Conservation (phyloP, 805 yeast genomes). For the Yamadazyma sp. region DNA sequence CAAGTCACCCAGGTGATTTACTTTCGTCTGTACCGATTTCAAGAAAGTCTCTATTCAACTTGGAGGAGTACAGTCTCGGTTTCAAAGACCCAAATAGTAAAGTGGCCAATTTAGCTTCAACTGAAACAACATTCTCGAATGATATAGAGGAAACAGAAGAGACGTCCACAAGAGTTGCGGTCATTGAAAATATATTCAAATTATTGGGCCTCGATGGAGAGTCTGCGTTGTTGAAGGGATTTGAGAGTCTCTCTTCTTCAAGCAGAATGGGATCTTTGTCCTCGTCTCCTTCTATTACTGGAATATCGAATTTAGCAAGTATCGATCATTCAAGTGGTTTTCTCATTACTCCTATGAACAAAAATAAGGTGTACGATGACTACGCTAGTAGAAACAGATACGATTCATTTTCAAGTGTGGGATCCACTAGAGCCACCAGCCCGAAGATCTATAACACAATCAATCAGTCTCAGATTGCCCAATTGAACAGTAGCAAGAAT, state of each 20-base stretch:
- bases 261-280: conserved; percentile 23
- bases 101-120: conserved; percentile 3
- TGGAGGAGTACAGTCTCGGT: conserved; percentile 9
- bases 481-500: conserved; percentile 8
- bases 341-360: conserved; percentile 12
- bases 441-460: conserved; percentile 34
- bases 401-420: conserved; percentile 17
- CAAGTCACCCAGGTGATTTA: conserved; percentile 80
- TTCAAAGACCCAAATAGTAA: conserved; percentile 11
- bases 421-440: conserved; percentile 19
- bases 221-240: conserved; percentile 8
- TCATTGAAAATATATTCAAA: conserved; percentile 69
- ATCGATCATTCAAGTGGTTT: conserved; percentile 5
- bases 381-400: conserved; percentile 17
- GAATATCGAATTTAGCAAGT: conserved; percentile 24
- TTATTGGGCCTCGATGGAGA: conserved; percentile 59
- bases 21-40: conserved; percentile 77
- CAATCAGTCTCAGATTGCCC: conserved; percentile 19
- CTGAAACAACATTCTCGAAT: conserved; percentile 44
- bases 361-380: conserved; percentile 15
- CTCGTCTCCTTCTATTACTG: conserved; percentile 29
- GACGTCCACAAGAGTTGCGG: conserved; percentile 56
- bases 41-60: conserved; percentile 34
- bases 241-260: conserved; percentile 21
- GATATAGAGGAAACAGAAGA: conserved; percentile 72